Conservation (phyloP, 768 basidiomycete genomes). For the Gloeopeniophorella convolvens region DNA sequence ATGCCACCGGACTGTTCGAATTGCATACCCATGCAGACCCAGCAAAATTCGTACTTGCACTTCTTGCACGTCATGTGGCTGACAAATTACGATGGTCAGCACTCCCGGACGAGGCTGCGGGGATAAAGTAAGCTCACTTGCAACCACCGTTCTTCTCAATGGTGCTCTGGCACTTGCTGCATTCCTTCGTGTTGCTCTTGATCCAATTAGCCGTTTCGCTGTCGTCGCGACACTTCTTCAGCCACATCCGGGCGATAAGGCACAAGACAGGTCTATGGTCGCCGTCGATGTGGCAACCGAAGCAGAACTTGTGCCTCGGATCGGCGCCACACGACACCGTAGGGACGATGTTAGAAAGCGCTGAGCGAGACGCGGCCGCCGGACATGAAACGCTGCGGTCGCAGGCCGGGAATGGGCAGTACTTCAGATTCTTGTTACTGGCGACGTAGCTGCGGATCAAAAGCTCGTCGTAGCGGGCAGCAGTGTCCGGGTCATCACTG, state of each 20-base stretch:
- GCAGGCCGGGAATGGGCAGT: slow-evolving; percentile 94
- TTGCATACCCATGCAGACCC: slow-evolving; percentile 92
- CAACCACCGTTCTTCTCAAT: slow-evolving; percentile 99
- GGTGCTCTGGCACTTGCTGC: slow-evolving; percentile 90
- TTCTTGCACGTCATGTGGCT: slow-evolving; percentile 99
- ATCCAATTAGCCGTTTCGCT: slow-evolving; percentile 99
- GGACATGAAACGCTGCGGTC: slow-evolving; percentile 90
- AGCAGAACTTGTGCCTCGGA: slow-evolving; percentile 77
- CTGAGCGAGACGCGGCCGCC: slow-evolving; percentile 65
- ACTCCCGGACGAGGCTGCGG: slow-evolving; percentile 1
- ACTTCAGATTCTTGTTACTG: slow-evolving; percentile 76
- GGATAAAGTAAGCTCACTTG: slow-evolving; percentile 64
- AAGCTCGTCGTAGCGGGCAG: slow-evolving; percentile 77
- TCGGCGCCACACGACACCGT: slow-evolving; percentile 79
- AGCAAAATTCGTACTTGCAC: slow-evolving; percentile 97
- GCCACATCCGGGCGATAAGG: slow-evolving; percentile 83
- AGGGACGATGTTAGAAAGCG: slow-evolving; percentile 76
- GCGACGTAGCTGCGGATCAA: slow-evolving; percentile 86
- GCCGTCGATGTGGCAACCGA: slow-evolving; percentile 82
- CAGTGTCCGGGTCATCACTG: slow-evolving; percentile 46
- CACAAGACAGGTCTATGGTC: slow-evolving; percentile 94
- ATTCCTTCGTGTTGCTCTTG: slow-evolving; percentile 99
- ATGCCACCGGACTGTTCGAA: slow-evolving; percentile 25
- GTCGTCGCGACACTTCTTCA: slow-evolving; percentile 96
- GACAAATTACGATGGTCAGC: slow-evolving; percentile 18